Evolutionary conservation across 2,329 filamentous ascomycete genomes (phyloP).

Genomic region (Metarhizium robertsii): DNA sequence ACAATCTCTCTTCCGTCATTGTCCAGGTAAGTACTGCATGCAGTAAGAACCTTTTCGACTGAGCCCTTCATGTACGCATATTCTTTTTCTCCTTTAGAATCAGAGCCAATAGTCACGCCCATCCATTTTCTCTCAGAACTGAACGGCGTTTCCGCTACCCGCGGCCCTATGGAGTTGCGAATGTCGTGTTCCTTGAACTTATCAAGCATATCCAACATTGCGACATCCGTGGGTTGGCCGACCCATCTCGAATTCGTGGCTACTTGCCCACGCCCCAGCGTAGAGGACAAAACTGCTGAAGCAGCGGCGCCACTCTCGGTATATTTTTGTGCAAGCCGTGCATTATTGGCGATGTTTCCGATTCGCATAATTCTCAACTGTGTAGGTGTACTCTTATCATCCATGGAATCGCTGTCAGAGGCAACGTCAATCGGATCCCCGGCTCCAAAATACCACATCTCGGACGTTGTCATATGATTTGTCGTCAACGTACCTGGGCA

Average conservation of each 20-base stretch:
- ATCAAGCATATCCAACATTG: conserved; percentile 90
- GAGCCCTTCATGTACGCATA: conserved; percentile 94
- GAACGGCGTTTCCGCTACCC: conserved; percentile 82
- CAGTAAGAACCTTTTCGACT: conserved; percentile 73
- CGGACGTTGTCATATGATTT: conserved; percentile 97
- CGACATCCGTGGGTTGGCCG: conserved; percentile 93
- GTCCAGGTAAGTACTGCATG: conserved; percentile 86
- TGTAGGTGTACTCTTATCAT: conserved; percentile 58
- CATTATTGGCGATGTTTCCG: conserved; percentile 95
- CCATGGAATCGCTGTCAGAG: conserved; percentile 43
- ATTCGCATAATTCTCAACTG: conserved; percentile 77
- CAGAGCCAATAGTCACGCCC: conserved; percentile 75
- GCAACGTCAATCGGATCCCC: conserved; percentile 41
- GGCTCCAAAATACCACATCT: conserved; percentile 88
- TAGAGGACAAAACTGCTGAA: conserved; percentile 72
- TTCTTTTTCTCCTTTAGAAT: conserved; percentile 55
- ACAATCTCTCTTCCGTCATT: conserved; percentile 79
- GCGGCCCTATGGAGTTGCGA: conserved; percentile 72
- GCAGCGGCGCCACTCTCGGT: conserved; percentile 63
- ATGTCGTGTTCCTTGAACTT: conserved; percentile 86
- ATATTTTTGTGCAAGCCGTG: conserved; percentile 63
- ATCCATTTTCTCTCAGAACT: conserved; percentile 99
- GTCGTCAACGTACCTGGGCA: conserved; percentile 73
- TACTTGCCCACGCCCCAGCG: conserved; percentile 51
- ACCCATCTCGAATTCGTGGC: conserved; percentile 78